These are phyloP conservation scores for Cryptococcus sp. DNA, from an alignment of 1,284 basidiomycete genomes.

Conservation along the genomic window DNA sequence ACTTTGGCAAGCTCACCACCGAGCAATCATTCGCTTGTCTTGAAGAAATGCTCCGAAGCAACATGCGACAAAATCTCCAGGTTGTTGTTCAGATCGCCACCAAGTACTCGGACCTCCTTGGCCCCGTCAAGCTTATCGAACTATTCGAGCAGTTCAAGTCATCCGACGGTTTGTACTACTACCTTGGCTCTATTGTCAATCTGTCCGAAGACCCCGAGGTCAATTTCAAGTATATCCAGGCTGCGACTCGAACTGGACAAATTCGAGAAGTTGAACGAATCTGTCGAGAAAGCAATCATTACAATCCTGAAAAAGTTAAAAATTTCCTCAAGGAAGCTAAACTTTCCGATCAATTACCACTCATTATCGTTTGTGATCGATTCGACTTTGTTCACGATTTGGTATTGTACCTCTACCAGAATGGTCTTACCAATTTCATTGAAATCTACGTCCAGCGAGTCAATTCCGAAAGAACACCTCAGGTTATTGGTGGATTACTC, in stretches of 20 bases:
- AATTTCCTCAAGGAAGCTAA: slow-evolving; percentile 99
- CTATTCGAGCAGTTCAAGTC: slow-evolving; percentile 99
- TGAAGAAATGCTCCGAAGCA: slow-evolving; percentile 94
- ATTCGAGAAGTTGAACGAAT: slow-evolving; percentile 99
- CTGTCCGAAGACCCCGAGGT: slow-evolving; percentile 94
- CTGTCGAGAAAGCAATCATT: slow-evolving; percentile 93
- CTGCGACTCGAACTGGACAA: slow-evolving; percentile 95
- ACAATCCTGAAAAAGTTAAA: slow-evolving; percentile 99
- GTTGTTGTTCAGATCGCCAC: slow-evolving; percentile 97
- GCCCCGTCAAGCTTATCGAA: slow-evolving; percentile 95
- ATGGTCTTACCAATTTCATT: slow-evolving; percentile 93
- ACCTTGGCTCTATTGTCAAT: slow-evolving; percentile 95
- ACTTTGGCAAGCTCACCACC: slow-evolving; percentile 97
- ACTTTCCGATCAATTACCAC: slow-evolving; percentile 90
- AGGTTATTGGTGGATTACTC: slow-evolving; percentile 92
- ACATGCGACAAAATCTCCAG: slow-evolving; percentile 97
- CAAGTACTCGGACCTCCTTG: slow-evolving; percentile 97
- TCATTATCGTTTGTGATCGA: slow-evolving; percentile 99
- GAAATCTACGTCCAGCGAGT: slow-evolving; percentile 99
- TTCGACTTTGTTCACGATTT: slow-evolving; percentile 99
- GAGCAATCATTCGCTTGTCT: slow-evolving; percentile 96
- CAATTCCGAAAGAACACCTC: slow-evolving; percentile 96
- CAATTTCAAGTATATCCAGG: slow-evolving; percentile 99
- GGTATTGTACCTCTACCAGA: slow-evolving; percentile 98
- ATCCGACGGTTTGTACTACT: slow-evolving; percentile 97